Evolutionary conservation across 1,284 basidiomycete species (phyloP), one percentile per base, ranked within the genome.

Genomic region (Exobasidium cylindrosporum): DNA sequence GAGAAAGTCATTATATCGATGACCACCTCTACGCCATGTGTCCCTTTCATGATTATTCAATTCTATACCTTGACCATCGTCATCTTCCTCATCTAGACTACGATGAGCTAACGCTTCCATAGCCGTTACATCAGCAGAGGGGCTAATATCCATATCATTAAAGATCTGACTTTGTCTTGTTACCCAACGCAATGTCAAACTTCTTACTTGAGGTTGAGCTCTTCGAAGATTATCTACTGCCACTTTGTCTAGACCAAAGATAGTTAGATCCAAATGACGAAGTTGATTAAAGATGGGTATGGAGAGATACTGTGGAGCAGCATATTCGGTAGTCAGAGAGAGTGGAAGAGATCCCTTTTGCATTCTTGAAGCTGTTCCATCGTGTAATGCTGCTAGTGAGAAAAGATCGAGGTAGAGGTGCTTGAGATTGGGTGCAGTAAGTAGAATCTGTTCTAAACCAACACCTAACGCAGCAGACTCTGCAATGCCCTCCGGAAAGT

Each of bases 361-460:
- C 14, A 74, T 49, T 2, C 65, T 57, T 17, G 59, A 58, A 0
- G 67, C 66, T 13, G 64, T 63, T 6, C 65, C 65, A 11, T 64
- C 60, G 32, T 69, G 67, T 24, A 73, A 60, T 4, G 69, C 67
- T 1, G 60, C 56, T 59, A 75, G 63, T n/a, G 62, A 60, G 43
- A 72, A 69, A n/a, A 75, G 64, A 45, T 75, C 73, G 43, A 73
- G 54, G 49, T 65, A 68, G 3, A 75, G 55, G 53, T 71, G 65
- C n/a, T 61, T 35, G 17, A 75, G 57, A 13, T 66, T 14, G 4
- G 70, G 66, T 11, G 52, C 60, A 4, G 67, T 65, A 1, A 75
- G 59, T 1, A 75, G 56, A 64, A 75, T 69, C 61, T 73, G 70
- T 45, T 75, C 71, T 24, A 75, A 64, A 3, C 71, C 71, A 0